Evolutionary conservation across 164 flowering plant genomes (phyloP), one percentile per base, ranked within the genome.

Genomic region (Liriodendron chinense): DNA sequence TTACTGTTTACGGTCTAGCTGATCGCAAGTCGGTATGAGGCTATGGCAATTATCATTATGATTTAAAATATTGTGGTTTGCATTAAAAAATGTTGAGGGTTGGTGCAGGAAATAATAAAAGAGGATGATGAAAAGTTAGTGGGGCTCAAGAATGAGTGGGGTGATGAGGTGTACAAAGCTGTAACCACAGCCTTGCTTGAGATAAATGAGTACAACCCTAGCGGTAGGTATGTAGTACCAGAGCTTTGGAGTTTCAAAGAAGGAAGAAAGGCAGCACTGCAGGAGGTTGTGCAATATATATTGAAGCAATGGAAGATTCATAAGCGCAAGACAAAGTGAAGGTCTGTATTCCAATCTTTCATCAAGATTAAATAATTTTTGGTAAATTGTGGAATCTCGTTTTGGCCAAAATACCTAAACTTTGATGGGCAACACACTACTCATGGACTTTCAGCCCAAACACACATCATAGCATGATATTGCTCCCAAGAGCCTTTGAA

Each of bases 81-180:
- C 43, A 34, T 49, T 20, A 10, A 69, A n/a, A 16, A 69, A 69
- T 69, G 59, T 18, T 48, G 72, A 70, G 13, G 59, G 2, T 4
- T 21, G 43, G 28, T 84, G 77, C 81, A 88, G 91, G 87, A 81
- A 80, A 72, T 80, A 13, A 53, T 88, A 47, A 62, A 88, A 72
- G 90, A 87, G 71, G 81, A 78, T 1, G 91, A 88, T 76, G 89
- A 85, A 69, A 83, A 86, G 76, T 78, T 90, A 26, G 75, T 34
- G 75, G 66, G 66, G 22, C 86, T 88, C 12, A 90, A 78, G 74
- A 63, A 75, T 70, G 86, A 88, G 23, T 87, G 85, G 63, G 85
- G 81, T 21, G 80, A 80, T 64, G 81, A 68, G 22, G 79, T 67
- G 5, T 77, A 50, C 68, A 69, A 74, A 6, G 80, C 80, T 18